Percentiles rank a stretch among this genome's conserved stretches.
phyloP scores from a whole-genome alignment of 495 filamentous ascomycete species.

The Geopyxis carbonaria region DNA sequence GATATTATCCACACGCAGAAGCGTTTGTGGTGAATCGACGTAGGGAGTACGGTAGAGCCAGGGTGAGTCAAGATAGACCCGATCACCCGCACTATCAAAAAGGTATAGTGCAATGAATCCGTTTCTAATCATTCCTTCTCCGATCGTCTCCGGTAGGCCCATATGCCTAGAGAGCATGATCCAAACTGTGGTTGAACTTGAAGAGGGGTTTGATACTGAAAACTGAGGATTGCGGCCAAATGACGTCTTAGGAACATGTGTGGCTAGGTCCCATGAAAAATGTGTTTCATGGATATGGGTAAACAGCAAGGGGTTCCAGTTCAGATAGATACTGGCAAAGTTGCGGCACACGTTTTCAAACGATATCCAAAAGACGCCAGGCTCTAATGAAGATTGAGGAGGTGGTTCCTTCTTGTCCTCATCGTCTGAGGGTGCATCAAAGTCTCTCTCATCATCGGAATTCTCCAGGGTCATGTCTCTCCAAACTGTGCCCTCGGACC shows the following conservation, averaged over 20 bases:
- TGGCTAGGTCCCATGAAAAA: conserved; percentile 66
- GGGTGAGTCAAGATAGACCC: conserved; percentile 53
- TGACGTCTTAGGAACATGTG: conserved; percentile 39
- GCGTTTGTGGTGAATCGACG: conserved; percentile 83
- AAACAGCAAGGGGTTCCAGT: conserved; percentile 90
- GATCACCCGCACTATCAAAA: conserved; percentile 46
- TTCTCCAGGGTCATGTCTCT: conserved; percentile 28
- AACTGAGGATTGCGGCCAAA: conserved; percentile 77
- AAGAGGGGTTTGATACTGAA: conserved; percentile 37
- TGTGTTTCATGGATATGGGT: conserved; percentile 66
- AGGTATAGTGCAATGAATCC: conserved; percentile 80
- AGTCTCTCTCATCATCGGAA: conserved; percentile 9
- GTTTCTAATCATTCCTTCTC: conserved; percentile 12
- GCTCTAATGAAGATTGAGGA: conserved; percentile 18
- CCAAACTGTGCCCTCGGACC: conserved; percentile 67
- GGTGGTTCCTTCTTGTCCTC: conserved; percentile 6
- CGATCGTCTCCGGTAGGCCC: conserved; percentile 16
- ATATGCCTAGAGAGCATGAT: conserved; percentile 75
- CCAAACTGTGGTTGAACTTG: conserved; percentile 49
- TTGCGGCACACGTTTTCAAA: conserved; percentile 69
- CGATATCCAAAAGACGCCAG: conserved; percentile 83
- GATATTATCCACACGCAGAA: conserved; percentile 53
- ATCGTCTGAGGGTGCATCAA: conserved; percentile 5
- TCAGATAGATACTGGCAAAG: conserved; percentile 89
- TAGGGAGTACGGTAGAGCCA: conserved; percentile 56